These are phyloP conservation scores for Condylostoma magnum DNA, from an alignment of 169 alveolate species.

Conservation along the genomic window DNA sequence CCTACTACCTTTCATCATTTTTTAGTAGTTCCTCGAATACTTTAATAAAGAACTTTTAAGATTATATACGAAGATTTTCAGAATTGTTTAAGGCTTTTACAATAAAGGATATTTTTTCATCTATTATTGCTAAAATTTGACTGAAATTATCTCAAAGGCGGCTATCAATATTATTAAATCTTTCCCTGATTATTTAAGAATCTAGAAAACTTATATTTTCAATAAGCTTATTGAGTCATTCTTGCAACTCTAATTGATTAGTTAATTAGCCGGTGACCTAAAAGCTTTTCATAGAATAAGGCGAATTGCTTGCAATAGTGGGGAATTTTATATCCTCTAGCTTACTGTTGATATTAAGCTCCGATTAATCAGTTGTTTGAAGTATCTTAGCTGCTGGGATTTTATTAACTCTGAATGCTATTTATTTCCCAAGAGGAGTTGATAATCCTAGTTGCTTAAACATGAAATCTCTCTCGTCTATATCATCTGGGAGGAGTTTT, in stretches of 20 bases:
- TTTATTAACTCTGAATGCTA: too few species aligned
- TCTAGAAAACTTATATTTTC: not conserved
- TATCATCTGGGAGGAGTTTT: slow-evolving; percentile 25
- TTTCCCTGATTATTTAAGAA: slow-evolving; percentile 9
- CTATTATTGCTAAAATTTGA: not conserved
- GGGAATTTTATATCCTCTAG: slow-evolving; percentile 27
- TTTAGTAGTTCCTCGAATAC: slow-evolving; percentile 10
- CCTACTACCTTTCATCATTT: slow-evolving; percentile 27
- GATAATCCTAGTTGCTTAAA: too few species aligned
- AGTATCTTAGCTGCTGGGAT: too few species aligned
- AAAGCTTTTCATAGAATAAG: slow-evolving; percentile 27
- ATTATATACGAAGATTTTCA: not conserved
- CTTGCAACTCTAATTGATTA: not conserved
- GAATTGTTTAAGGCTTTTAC: not conserved
- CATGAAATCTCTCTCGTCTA: slow-evolving; percentile 20
- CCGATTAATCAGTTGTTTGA: too few species aligned
- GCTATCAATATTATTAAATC: not conserved
- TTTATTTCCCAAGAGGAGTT: too few species aligned
- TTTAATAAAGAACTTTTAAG: not conserved
- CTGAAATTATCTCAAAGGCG: not conserved
- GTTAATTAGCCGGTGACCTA: not conserved
- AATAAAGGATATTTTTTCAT: not conserved
- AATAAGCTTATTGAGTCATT: not conserved
- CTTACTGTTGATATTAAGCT: not conserved
- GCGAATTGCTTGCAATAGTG: not conserved